phyloP scores from a whole-genome alignment of 257 asterid species.

The Przewalskia tangutica region DNA sequence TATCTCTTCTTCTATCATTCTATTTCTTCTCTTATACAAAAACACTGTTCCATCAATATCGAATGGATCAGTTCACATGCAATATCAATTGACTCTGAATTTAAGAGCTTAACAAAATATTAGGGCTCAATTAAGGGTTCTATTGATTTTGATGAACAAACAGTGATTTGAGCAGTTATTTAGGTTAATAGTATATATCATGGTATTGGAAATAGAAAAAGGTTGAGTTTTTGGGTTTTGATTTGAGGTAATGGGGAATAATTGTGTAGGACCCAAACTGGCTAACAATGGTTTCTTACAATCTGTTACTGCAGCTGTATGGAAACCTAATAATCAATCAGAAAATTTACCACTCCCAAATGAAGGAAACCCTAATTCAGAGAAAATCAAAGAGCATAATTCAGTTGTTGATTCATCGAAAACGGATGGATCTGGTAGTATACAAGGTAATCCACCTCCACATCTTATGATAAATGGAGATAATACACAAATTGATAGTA shows the following conservation, averaged over 20 bases:
- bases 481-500: neutral
- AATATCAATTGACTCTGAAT: no score
- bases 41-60: no score
- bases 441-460: conserved; percentile 34
- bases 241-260: conserved; percentile 47
- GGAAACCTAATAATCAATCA: conserved; percentile 46
- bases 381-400: conserved; percentile 19
- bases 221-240: conserved; percentile 20
- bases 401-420: conserved; percentile 12
- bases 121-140: neutral
- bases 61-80: no score
- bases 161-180: no score
- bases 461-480: conserved; percentile 22
- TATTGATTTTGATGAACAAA: neutral
- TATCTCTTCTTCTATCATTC: no score
- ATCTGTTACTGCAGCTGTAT: conserved; percentile 61
- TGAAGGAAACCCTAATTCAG: conserved; percentile 20
- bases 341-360: conserved; percentile 35
- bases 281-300: conserved; percentile 67
- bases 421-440: conserved; percentile 12
- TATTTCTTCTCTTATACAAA: no score
- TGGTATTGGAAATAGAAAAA: conserved; percentile 3
- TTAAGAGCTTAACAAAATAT: no score
- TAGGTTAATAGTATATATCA: neutral
- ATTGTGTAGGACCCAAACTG: conserved; percentile 57